Evolutionary conservation across 441 rosid genomes (phyloP), one percentile per base, ranked within the genome.

Genomic region (Flueggea neowawraea): DNA sequence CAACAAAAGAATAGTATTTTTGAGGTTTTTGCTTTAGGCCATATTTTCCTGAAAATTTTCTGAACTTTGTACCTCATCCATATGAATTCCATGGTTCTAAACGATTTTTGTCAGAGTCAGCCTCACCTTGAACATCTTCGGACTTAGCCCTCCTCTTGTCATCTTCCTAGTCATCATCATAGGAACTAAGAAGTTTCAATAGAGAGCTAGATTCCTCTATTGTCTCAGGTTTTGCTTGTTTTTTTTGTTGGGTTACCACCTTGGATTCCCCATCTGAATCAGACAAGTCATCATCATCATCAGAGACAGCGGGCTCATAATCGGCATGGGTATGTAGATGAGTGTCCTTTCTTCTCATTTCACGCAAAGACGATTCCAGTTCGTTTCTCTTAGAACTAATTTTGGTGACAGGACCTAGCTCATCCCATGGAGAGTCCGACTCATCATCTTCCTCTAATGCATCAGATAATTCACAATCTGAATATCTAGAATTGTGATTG

Each of bases 361-460:
- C 67, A 50, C 44, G 47, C 36, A 43, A 47, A 4, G 33, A 58
- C 15, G 61, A 61, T 16, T 68, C 59, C 54, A 28, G 15, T 57
- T 57, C 69, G 31, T 60, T 70, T 54, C 63, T 52, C 14, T 63
- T 57, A 6, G 64, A 57, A 55, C 53, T 63, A 44, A 65, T 56
- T 5, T 57, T 61, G 8, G 83, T 58, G 61, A 82, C 69, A 52
- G 91, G 92, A 55, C 95, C 91, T 54, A 88, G 77, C 67, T 88
- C 95, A n/a, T 87, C 89, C 75, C 90, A 83, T 9, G 57, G 33
- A 49, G 86, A 78, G 43, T 81, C 88, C 16, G 75, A 69, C 45
- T 73, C 82, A 64, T 73, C 75, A n/a, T 62, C 69, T 61, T 70
- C 75, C 74, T 58, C 68, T 36, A 76, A 57, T 43, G 65, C 63